A percentile compares a stretch with the other conserved stretches of the same genome.
phyloP scores from a whole-genome alignment of 2,329 filamentous ascomycete species.

The Orbilia ellipsospora region DNA sequence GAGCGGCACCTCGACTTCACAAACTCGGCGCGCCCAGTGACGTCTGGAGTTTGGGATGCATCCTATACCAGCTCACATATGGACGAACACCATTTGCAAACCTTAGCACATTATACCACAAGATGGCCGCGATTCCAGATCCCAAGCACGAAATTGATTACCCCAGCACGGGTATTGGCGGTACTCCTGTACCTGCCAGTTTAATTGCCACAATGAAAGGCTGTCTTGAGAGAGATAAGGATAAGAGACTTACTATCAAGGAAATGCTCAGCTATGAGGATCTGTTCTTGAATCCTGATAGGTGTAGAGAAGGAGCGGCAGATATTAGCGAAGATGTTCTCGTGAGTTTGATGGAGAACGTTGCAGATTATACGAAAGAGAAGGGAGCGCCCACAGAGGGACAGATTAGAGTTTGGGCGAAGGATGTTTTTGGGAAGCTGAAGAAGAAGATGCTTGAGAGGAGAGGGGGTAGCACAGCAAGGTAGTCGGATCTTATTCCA shows the following conservation, averaged over 20 bases:
- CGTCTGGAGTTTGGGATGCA: conserved; percentile 95
- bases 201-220: conserved; percentile 72
- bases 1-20: conserved; percentile 70
- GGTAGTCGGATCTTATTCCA: not conserved
- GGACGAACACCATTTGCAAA: conserved; percentile 95
- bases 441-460: conserved; percentile 58
- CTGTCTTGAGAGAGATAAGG: conserved; percentile 73
- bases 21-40: conserved; percentile 96
- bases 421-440: conserved; percentile 58
- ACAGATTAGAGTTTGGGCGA: conserved; percentile 59
- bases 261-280: conserved; percentile 72
- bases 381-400: conserved; percentile 57
- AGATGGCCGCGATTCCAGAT: conserved; percentile 87
- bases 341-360: conserved; percentile 58
- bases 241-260: conserved; percentile 72
- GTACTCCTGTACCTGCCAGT: conserved; percentile 69
- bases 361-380: conserved; percentile 58
- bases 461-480: conserved; percentile 18
- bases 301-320: conserved; percentile 55
- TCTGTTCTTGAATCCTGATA: conserved; percentile 72
- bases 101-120: conserved; percentile 84
- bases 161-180: conserved; percentile 75
- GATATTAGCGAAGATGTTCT: conserved; percentile 59
- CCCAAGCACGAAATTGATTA: conserved; percentile 79
- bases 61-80: conserved; percentile 97